Conservation (phyloP, 768 basidiomycete species). For the Suillus fuscotomentosus region DNA sequence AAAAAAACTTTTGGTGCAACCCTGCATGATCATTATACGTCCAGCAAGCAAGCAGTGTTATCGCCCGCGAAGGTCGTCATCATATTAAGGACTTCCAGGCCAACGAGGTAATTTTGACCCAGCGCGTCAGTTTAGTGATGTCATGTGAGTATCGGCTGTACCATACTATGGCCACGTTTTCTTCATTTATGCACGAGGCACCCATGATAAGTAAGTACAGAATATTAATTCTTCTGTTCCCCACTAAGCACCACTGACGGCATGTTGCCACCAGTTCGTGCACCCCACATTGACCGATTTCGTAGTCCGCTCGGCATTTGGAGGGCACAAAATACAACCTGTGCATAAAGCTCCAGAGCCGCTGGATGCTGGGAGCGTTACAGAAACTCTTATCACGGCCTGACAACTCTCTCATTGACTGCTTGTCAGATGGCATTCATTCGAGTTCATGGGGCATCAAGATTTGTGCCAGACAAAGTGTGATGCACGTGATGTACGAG, state of each 20-base stretch:
- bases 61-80: neutral
- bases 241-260: constrained; percentile 2
- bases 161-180: neutral
- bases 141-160: neutral
- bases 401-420: too few relatives aligned
- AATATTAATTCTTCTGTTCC: neutral
- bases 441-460: too few relatives aligned
- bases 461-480: too few relatives aligned
- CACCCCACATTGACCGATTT: too few relatives aligned
- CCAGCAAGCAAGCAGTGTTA: neutral
- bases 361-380: too few relatives aligned
- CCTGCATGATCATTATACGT: neutral
- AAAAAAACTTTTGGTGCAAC: neutral
- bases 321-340: too few relatives aligned
- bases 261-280: neutral
- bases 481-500: too few relatives aligned
- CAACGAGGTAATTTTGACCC: neutral
- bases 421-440: too few relatives aligned
- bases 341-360: too few relatives aligned
- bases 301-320: too few relatives aligned
- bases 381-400: too few relatives aligned
- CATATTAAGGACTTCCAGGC: neutral
- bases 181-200: neutral
- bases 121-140: neutral
- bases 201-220: neutral